phyloP scores from a whole-genome alignment of 352 stramenopile genomes.

The Pythium aquatile region DNA sequence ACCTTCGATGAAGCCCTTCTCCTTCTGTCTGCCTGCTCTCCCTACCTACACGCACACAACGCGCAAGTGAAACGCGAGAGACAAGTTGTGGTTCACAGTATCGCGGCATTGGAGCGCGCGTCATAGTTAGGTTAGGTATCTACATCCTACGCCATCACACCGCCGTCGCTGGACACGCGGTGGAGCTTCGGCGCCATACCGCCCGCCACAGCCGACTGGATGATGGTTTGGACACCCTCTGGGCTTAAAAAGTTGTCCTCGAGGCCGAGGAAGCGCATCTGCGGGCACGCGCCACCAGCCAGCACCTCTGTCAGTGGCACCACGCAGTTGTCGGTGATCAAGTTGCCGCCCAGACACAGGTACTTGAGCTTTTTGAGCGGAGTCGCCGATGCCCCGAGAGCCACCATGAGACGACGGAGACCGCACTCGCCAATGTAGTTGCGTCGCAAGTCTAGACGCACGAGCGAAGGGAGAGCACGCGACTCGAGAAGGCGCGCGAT shows the following conservation, averaged over 20 bases:
- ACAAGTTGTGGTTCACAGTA: not conserved
- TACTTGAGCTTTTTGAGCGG: conserved; percentile 46
- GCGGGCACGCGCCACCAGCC: conserved; percentile 34
- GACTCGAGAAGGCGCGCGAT: conserved; percentile 46
- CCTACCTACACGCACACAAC: no score
- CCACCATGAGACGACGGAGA: conserved; percentile 38
- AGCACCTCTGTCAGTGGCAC: conserved; percentile 44
- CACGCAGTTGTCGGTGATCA: conserved; percentile 81
- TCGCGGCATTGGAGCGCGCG: not conserved
- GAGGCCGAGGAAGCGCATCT: conserved; percentile 66
- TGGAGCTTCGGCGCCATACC: conserved; percentile 49
- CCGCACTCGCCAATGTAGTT: conserved; percentile 74
- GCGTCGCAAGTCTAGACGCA: conserved; percentile 59
- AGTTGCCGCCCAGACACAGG: conserved; percentile 76
- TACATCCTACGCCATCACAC: conserved; percentile 14
- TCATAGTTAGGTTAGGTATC: not conserved
- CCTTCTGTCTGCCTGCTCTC: no score
- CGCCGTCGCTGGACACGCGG: conserved; percentile 48
- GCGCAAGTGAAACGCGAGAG: no score
- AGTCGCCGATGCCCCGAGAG: conserved; percentile 24
- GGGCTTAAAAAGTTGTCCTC: conserved; percentile 81
- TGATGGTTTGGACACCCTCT: conserved; percentile 58
- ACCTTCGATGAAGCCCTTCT: no score
- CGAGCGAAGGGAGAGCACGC: conserved; percentile 32
- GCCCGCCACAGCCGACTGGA: conserved; percentile 45